These are phyloP conservation scores for Cryptosporidium sp. DNA, from an alignment of 169 alveolate species.

Conservation along the genomic window DNA sequence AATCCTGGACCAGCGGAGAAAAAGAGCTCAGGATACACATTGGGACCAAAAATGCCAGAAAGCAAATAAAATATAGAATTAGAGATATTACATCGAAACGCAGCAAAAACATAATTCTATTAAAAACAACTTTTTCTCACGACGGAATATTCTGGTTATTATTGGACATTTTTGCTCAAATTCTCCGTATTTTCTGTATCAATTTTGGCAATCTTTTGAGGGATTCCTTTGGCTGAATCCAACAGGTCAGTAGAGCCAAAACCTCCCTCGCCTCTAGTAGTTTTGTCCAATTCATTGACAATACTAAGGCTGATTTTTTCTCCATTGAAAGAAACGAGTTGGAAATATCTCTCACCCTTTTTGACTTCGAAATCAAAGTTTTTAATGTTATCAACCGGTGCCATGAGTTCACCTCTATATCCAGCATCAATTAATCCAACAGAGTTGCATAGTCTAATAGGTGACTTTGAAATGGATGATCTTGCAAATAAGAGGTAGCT, in stretches of 20 bases:
- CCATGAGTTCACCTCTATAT: conserved; percentile 89
- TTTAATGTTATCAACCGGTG: conserved; percentile 90
- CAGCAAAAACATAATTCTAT: not conserved
- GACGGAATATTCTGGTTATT: not conserved
- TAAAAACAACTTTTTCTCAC: not conserved
- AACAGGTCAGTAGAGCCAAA: conserved; percentile 88
- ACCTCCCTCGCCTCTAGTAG: conserved; percentile 90
- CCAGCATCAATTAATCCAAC: conserved; percentile 92
- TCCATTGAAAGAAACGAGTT: conserved; percentile 89
- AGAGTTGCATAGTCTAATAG: conserved; percentile 89
- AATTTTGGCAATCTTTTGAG: conserved; percentile 16
- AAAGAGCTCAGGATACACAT: not conserved
- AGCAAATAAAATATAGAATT: not conserved
- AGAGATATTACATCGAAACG: not conserved
- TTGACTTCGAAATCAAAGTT: conserved; percentile 85
- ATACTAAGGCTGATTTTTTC: conserved; percentile 86
- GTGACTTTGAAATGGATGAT: conserved; percentile 90
- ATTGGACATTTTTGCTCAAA: not conserved
- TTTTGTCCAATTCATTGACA: conserved; percentile 86
- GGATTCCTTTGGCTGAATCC: conserved; percentile 4
- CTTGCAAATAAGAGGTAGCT: conserved; percentile 88
- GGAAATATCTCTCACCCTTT: conserved; percentile 83
- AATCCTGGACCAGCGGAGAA: not conserved
- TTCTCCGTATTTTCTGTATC: not conserved
- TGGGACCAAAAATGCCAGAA: conserved; percentile 36